A percentile compares a stretch with the other conserved stretches of the same genome.
phyloP scores from a whole-genome alignment of 768 basidiomycete species.

The Leucosporidium creatinivorum region DNA sequence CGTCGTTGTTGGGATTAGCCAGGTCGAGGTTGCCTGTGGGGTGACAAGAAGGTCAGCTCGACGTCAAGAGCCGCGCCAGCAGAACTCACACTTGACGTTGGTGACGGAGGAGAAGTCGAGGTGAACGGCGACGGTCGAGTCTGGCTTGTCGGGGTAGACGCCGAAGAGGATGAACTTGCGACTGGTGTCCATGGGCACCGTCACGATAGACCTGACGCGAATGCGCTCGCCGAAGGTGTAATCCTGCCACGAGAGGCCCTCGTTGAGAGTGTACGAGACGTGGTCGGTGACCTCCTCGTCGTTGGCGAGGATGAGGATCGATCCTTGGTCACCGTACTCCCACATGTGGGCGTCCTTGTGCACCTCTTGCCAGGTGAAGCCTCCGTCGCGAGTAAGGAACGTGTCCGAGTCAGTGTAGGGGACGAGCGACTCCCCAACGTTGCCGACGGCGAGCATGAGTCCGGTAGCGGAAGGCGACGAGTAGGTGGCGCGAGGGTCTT shows the following conservation, averaged over 20 bases:
- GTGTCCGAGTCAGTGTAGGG: slow-evolving; percentile 83
- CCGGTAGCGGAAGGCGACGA: slow-evolving; percentile 88
- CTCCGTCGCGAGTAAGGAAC: slow-evolving; percentile 91
- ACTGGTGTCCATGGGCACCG: slow-evolving; percentile 83
- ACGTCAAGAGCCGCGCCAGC: too few relatives aligned
- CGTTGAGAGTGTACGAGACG: slow-evolving; percentile 79
- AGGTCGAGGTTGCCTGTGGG: slow-evolving; percentile 55
- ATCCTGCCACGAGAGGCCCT: slow-evolving; percentile 79
- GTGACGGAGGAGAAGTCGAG: slow-evolving; percentile 82
- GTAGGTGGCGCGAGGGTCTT: slow-evolving; percentile 83
- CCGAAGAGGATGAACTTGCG: slow-evolving; percentile 84
- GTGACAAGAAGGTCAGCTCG: not conserved
- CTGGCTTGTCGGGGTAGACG: slow-evolving; percentile 46
- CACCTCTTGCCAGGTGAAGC: slow-evolving; percentile 97
- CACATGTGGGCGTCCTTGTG: slow-evolving; percentile 96
- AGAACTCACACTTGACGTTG: slow-evolving; percentile 59
- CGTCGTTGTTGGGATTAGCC: slow-evolving; percentile 64
- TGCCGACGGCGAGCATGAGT: slow-evolving; percentile 91
- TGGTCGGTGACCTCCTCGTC: slow-evolving; percentile 90
- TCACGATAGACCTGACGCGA: slow-evolving; percentile 67
- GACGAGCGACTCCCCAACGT: slow-evolving; percentile 75
- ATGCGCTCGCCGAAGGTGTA: slow-evolving; percentile 75
- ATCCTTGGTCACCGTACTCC: slow-evolving; percentile 97
- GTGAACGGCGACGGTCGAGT: slow-evolving; percentile 63
- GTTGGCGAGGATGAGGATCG: slow-evolving; percentile 84